Percentiles rank a stretch among this genome's conserved stretches.
Evolutionary conservation across 106 monocot species (phyloP).

Genomic region (Phalaenopsis equestris): DNA sequence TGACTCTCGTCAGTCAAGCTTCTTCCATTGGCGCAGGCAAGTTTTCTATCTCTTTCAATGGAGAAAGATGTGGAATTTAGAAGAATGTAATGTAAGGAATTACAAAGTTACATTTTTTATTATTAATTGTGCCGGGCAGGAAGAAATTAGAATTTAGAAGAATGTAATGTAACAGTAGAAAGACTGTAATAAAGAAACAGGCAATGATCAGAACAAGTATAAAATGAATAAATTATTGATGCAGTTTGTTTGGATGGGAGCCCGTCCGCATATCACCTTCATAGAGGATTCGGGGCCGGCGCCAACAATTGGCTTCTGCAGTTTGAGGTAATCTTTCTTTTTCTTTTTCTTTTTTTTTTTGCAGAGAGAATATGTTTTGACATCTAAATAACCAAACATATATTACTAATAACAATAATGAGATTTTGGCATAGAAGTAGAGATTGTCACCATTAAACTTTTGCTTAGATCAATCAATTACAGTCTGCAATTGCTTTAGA

Average conservation of each 20-base stretch:
- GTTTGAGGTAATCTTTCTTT: conserved; percentile 41
- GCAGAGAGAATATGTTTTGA: not conserved
- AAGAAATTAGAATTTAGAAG: too few species aligned
- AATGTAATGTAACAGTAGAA: too few species aligned
- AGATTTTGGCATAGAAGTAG: too few species aligned
- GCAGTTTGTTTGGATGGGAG: conserved; percentile 89
- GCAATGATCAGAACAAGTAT: too few species aligned
- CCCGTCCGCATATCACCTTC: conserved; percentile 65
- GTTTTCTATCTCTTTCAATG: not conserved
- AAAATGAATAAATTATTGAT: not conserved
- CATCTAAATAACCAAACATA: too few species aligned
- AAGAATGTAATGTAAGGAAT: not conserved
- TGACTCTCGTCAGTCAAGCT: conserved; percentile 52
- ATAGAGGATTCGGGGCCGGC: conserved; percentile 46
- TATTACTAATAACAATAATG: too few species aligned
- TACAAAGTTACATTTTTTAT: not conserved
- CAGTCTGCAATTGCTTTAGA: too few species aligned
- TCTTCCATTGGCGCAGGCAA: conserved; percentile 40
- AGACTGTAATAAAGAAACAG: too few species aligned
- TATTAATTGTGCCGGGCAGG: too few species aligned
- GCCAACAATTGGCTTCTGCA: conserved; percentile 65
- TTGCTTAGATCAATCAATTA: too few species aligned
- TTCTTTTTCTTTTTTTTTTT: not conserved
- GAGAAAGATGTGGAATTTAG: too few species aligned
- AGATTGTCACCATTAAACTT: too few species aligned